Conservation (phyloP, 176 grass and related monocot genomes). For the Oryza coarctata region DNA sequence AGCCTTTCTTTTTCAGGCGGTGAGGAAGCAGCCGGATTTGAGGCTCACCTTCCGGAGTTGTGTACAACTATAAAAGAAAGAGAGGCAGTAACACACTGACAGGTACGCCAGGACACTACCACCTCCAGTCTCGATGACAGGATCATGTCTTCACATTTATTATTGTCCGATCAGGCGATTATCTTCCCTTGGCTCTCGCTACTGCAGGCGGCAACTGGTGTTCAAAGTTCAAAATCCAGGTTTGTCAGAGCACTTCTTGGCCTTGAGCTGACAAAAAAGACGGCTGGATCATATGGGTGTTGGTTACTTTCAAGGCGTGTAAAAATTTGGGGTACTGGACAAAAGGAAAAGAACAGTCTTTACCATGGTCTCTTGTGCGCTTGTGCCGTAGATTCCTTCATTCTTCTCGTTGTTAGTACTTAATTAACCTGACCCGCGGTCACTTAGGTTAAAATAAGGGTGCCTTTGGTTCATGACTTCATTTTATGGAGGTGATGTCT, state of each 20-base stretch:
- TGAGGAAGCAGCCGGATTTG: slow-evolving; percentile 22
- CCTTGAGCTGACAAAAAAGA: slow-evolving; percentile 36
- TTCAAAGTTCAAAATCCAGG: slow-evolving; percentile 31
- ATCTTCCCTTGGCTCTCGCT: background rate
- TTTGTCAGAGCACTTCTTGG: slow-evolving; percentile 17
- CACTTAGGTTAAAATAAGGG: slow-evolving; percentile 17
- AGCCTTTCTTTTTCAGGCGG: slow-evolving; percentile 28
- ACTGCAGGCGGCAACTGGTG: background rate
- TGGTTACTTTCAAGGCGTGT: slow-evolving; percentile 6
- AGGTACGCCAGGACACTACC: slow-evolving; percentile 11
- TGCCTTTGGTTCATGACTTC: slow-evolving; percentile 12
- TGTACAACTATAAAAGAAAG: background rate
- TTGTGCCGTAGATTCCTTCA: slow-evolving; percentile 44
- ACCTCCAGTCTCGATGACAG: slow-evolving; percentile 39
- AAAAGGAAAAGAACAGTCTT: slow-evolving; percentile 32
- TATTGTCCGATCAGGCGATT: slow-evolving; percentile 9
- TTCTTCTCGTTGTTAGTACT: slow-evolving; percentile 49
- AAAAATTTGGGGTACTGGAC: slow-evolving; percentile 2
- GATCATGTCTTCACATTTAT: slow-evolving; percentile 45
- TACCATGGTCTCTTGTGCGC: slow-evolving; percentile 7
- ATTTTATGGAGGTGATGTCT: background rate
- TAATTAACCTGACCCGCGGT: background rate
- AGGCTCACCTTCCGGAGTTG: slow-evolving; percentile 7
- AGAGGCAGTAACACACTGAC: background rate
- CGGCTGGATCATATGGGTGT: slow-evolving; percentile 24